Base-by-base conservation (phyloP, 2,329 filamentous ascomycete species). In the Alternaria infectoria region DNA sequence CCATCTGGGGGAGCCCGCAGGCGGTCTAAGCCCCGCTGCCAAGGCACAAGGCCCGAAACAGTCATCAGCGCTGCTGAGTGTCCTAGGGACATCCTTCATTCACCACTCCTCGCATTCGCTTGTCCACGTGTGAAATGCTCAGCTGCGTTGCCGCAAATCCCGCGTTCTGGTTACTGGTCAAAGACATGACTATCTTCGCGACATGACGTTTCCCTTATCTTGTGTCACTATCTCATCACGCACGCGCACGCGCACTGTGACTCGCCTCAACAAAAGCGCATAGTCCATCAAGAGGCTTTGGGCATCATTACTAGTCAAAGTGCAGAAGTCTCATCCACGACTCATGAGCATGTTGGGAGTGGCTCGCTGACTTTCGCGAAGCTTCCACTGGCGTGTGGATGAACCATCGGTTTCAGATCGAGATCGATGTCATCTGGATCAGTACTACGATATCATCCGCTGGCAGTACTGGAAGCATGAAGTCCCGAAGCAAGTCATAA, bases 21-120 rank as follows among this genome's bases (percentile, higher is more conserved):
- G 54, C 50, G 60, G 60, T 62, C 60, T 62, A 59, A 59, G 60
- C 60, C 60, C 60, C 60, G 26, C 60, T 59, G 49, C 60, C 60
- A 54, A 62, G 56, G n/a, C 19, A 15, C 49, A 40, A 40, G 28
- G 36, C 32, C 57, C 57, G 32, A 30, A 54, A 45, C 17, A 54
- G 57, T 59, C 47, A 45, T 19, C 32, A 54, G 57, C 57, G 55
- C 49, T 52, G 46, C 25, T 50, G 25, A 50, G 46, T 19, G 49
- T 23, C 32, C 49, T 6, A 40, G 13, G 8, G 19, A 25, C 30
- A 19, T 51, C 12, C 30, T 36, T 15, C 19, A n/a, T 52, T n/a
- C 19, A 40, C 49, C 19, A 52, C 19, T 52, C 19, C 30, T 52
- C 28, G 19, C 15, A 23, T 40, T 52, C 28, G 28, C 21, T 36